Evolutionary conservation across 768 basidiomycete genomes (phyloP).

Genomic region (Cytidiella melzeri): DNA sequence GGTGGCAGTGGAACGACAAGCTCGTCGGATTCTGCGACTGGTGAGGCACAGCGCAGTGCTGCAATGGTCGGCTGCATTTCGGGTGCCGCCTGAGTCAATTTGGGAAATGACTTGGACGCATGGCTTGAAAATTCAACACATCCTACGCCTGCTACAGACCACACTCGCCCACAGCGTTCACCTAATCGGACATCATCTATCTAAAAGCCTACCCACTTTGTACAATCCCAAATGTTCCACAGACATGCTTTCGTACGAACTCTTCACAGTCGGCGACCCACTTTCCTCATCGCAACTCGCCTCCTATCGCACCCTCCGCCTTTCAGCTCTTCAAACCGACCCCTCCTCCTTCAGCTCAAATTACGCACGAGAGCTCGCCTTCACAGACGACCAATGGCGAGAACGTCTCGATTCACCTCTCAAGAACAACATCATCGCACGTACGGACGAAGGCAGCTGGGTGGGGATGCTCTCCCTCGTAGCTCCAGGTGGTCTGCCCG

Average conservation of each 20-base stretch:
- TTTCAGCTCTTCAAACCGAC: not conserved
- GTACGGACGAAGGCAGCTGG: not conserved
- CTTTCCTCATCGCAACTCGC: not conserved
- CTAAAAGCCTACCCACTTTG: not conserved
- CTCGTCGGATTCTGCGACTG: constrained; percentile 42
- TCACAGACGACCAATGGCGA: not conserved
- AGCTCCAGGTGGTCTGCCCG: not conserved
- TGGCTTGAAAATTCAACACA: not conserved
- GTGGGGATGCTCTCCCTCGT: not conserved
- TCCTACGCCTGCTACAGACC: not conserved
- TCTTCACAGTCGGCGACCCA: not conserved
- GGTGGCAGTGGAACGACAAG: constrained; percentile 49
- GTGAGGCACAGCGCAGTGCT: constrained; percentile 18
- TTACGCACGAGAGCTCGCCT: not conserved
- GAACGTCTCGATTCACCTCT: no score
- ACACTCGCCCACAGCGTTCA: not conserved
- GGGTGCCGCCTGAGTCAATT: not conserved
- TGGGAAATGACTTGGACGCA: not conserved
- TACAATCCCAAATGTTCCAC: not conserved
- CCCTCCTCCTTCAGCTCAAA: not conserved
- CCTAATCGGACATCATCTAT: not conserved
- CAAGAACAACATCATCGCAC: not conserved
- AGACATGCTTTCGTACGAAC: not conserved
- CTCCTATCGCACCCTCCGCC: not conserved
- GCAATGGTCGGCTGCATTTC: not conserved